Base-by-base conservation (phyloP, 1,139 yeast species). In the Pichia sp. region DNA sequence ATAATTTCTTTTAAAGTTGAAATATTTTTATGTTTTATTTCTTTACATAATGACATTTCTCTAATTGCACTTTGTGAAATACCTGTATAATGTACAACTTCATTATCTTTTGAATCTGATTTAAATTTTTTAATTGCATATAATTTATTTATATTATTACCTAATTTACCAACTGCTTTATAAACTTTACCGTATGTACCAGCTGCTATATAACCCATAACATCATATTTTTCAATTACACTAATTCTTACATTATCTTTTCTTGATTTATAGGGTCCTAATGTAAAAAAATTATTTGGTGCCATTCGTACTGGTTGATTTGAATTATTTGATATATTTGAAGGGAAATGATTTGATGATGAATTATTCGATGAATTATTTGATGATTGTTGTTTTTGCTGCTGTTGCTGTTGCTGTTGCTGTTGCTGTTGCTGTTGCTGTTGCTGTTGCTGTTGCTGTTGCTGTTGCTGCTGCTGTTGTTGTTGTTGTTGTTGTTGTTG, bases 101-200 rank as follows among this genome's bases (percentile, higher is more conserved):
- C 97, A 46, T 76, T 76, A 35, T 95, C 96, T 59, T 89, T 95
- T 57, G 87, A 82, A 56, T 92, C 98, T 37, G 90, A 84, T 62
- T 92, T 92, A 72, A 92, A 92, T 67, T 92, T 92, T 62, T 92
- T 92, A 56, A 92, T 90, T n/a, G 98, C 98, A 62, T 68, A 80
- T 26, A 68, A 57, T 26, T 54, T 52, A 41, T 52, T 56, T 16
- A 37, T 23, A 32, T 47, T 49, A 30, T 35, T 42, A 20, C 47
- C 54, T 31, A 54, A 40, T 40, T 51, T 51, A 37, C 65, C 65
- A 52, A 74, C 76, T 16, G 97, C 97, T 62, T 92, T 92, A 68
- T 89, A 94, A 28, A 92, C 99, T 53, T 94, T 81, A 46, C 99
- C 99, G 63, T 92, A 92, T 0, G 99, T 92, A 34, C 99, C 99